phyloP scores from a whole-genome alignment of 352 stramenopile genomes.

The Pythium biforme region DNA sequence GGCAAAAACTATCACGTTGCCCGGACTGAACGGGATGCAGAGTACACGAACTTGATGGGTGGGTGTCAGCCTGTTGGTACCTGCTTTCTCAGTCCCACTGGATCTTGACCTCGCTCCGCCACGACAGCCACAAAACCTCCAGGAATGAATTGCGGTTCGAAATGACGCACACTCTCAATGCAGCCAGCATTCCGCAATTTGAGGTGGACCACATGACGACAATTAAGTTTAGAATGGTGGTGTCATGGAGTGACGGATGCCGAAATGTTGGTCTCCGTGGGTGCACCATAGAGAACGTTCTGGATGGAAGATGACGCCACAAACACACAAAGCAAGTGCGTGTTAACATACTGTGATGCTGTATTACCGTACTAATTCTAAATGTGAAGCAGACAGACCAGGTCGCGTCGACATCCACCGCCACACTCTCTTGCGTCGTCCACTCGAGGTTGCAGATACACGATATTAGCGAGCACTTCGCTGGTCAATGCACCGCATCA shows the following conservation, averaged over 20 bases:
- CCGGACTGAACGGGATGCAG: no score
- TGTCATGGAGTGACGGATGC: background rate
- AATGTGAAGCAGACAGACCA: no score
- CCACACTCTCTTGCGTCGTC: background rate
- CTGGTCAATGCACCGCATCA: background rate
- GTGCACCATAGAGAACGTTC: conserved; percentile 15
- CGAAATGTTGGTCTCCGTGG: background rate
- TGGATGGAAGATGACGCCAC: background rate
- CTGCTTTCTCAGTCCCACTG: no score
- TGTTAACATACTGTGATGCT: background rate
- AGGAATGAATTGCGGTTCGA: background rate
- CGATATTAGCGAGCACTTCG: background rate
- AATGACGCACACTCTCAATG: conserved; percentile 1
- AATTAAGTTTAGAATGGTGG: background rate
- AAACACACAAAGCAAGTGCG: no score
- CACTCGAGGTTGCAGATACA: background rate
- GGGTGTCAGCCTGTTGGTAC: no score
- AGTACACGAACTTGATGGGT: no score
- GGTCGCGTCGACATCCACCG: no score
- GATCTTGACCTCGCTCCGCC: no score
- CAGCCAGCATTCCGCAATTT: conserved; percentile 2
- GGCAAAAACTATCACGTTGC: no score
- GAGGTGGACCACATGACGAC: conserved; percentile 2
- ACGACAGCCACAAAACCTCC: no score
- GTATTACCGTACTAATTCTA: background rate